Evolutionary conservation across 352 stramenopile genomes (phyloP), one percentile per base, ranked within the genome.

Genomic region (Pythium guiyangense): DNA sequence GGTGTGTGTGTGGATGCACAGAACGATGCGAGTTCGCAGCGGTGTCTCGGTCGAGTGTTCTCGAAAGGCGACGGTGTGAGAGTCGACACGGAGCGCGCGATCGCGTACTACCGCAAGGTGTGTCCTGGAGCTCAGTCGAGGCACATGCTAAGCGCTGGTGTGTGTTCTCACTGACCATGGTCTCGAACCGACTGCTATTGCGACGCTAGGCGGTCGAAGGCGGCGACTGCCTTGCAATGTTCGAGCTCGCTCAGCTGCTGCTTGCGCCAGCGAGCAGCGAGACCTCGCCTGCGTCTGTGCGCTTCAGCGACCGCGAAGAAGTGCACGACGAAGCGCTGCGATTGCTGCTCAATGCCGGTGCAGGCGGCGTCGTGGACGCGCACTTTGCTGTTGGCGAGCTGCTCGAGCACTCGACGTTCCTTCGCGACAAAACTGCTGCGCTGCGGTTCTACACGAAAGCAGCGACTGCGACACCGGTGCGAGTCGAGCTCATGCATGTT

Each of bases 401-500:
- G 47, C 64, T 90, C 15, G 76, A 88, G 51, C 63, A 69, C 31
- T 88, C 77, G 15, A 59, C 45, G 9, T 70, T 80, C 54, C 67
- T 88, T 34, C 65, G 49, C 12, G 76, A 90, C 42, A 69, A 69
- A 57, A 42, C 66, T 9, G 76, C 74, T 27, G 77, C 78, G 2
- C 62, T 88, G 56, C 69, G 78, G 3, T 88, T 86, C 46, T 88
- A 85, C 57, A 56, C 62, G 26, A 85, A 87, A 61, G 76, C 80
- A 35, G 74, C 77, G 1, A 70, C 55, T 0, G 66, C 67, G 27
- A 40, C n/a, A 46, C 63, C 60, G 17, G 66, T 74, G 34, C 4
- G 11, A 20, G 11, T 52, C 20, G 42, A 46, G 34, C 20, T 34
- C 10, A 46, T 35, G 8, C 11, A n/a, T n/a, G n/a, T n/a, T n/a